Evolutionary conservation across 169 alveolate genomes (phyloP), one percentile per base, ranked within the genome.

Genomic region (Eimeria falciformis): DNA sequence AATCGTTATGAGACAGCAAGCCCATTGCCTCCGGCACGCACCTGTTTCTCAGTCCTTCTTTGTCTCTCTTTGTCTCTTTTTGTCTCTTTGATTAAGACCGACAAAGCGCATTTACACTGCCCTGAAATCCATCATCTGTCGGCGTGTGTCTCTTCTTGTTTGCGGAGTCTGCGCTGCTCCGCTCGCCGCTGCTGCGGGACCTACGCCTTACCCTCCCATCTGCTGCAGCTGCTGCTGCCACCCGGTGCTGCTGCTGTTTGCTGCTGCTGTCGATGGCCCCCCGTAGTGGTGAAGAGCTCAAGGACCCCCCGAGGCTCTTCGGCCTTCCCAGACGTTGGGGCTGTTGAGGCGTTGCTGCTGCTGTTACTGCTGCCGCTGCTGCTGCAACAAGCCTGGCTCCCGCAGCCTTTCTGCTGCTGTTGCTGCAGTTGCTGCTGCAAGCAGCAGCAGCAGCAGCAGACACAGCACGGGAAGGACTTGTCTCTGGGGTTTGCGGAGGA

Each of bases 151-250:
- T 9, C 23, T 58, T 58, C 27, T 58, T 58, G 23, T 58, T 58
- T 18, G 71, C 71, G 9, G 71, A 58, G 21, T 58, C 71, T 18
- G 71, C 27, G 23, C 71, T 58, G 23, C 23, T 14, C 33, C 71
- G 71, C 21, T 58, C 71, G 27, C 21, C 71, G 71, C 71, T 58
- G 71, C 71, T 58, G 71, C 71, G 71, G 21, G 71, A 58, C 71
- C 71, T 14, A 7, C 71, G 71, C 27, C 71, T 14, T 18, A 25
- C 33, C 71, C 21, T n/a, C n/a, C n/a, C n/a, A n/a, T n/a, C n/a
- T 58, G 71, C 71, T 58, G 71, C 33, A 11, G 71, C 27, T 58
- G 71, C 71, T n/a, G 71, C 27, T 58, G 71, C 11, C 14, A 11
- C 14, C 14, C 62, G 62, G 62, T 11, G 62, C n/a, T 14, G 62